These are phyloP conservation scores for Pseudozyma flocculosa DNA, from an alignment of 1,284 basidiomycete genomes.

Conservation along the genomic window DNA sequence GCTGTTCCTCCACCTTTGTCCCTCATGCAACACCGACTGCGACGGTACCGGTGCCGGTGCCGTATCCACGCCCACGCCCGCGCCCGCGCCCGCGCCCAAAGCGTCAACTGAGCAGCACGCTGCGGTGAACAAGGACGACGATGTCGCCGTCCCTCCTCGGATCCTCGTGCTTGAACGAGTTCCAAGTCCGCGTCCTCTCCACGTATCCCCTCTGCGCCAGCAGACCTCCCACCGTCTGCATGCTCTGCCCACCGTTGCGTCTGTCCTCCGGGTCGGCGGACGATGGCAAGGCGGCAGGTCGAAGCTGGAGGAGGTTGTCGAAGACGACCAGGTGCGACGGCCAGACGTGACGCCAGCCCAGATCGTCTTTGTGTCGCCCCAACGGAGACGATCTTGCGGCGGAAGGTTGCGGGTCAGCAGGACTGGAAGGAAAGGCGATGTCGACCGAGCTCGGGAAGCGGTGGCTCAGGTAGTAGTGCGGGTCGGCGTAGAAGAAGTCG, in stretches of 20 bases:
- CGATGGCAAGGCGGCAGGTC: too few species aligned
- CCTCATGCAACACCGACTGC: too few species aligned
- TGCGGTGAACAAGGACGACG: constrained; percentile 64
- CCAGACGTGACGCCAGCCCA: constrained; percentile 71
- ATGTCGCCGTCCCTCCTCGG: constrained; percentile 71
- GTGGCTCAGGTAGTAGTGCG: constrained; percentile 66
- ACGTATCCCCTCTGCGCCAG: constrained; percentile 68
- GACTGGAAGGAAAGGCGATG: constrained; percentile 64
- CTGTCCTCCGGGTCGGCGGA: too few species aligned
- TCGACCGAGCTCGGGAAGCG: constrained; percentile 71
- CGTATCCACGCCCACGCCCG: too few species aligned
- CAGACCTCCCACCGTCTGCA: constrained; percentile 60
- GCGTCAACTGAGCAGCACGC: background rate
- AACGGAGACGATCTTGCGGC: background rate
- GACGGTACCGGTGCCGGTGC: too few species aligned
- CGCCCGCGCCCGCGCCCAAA: too few species aligned
- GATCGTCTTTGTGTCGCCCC: constrained; percentile 16
- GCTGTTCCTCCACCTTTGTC: too few species aligned
- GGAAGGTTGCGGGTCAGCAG: background rate
- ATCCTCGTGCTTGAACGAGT: constrained; percentile 78
- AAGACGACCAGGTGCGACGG: constrained; percentile 79
- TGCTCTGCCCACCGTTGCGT: constrained; percentile 29
- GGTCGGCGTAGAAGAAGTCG: constrained; percentile 76
- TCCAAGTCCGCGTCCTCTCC: constrained; percentile 68
- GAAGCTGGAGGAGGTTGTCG: constrained; percentile 70